Evolutionary conservation across 345 rosid genomes (phyloP), one percentile per base, ranked within the genome.

Genomic region (Rubroshorea leprosula): DNA sequence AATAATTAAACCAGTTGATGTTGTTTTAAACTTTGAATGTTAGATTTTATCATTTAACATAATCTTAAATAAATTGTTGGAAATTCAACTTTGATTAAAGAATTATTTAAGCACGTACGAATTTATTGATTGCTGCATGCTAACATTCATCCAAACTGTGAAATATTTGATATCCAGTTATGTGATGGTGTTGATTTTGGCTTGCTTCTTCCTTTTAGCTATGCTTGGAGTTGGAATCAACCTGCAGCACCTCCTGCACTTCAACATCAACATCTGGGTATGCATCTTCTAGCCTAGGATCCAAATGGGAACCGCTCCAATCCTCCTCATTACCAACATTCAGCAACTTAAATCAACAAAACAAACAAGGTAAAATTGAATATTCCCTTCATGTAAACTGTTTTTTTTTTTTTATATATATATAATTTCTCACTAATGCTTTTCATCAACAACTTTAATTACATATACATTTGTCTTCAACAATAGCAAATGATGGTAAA

Each of bases 221-320:
- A 56, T 78, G 81, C 70, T 60, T 88, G 65, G 85, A 84, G 74
- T 64, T 82, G 77, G 96, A 86, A n/a, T n/a, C n/a, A 68, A 79
- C 91, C 0, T 78, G 79, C 49, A 70, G 75, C 76, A 75, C 72
- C 55, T 68, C 76, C 0, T 24, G 58, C 43, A 26, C 47, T 43
- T 69, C 72, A 51, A 70, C 75, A 3, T 76, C 91, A 50, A 73
- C 79, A 29, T 74, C 73, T 4, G 73, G 74, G 39, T 54, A 65
- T 66, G 80, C 79, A n/a, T 72, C 85, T 65, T 78, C 86, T 18
- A 74, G 72, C 69, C 80, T 72, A 58, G 83, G 62, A 67, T 65
- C 69, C 58, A 72, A 78, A 73, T 64, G 50, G 39, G 78, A 74
- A 31, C 31, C 47, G n/a, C n/a, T n/a, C n/a, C n/a, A n/a, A 6